These are phyloP conservation scores for Kingdonia uniflora DNA, from an alignment of 164 flowering plant species.

Conservation along the genomic window DNA sequence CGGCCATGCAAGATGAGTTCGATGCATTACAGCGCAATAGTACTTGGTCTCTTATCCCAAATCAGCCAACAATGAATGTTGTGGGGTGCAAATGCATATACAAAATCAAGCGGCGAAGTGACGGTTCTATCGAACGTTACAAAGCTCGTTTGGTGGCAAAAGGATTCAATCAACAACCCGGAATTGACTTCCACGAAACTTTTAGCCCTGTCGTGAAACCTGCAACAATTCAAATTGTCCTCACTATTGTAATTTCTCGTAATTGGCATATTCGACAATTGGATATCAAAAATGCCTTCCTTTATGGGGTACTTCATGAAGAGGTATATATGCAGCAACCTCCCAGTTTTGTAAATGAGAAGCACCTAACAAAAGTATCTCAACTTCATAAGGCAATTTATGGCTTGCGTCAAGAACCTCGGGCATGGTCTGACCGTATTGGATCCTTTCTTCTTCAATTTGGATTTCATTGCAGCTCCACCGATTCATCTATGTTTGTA, in stretches of 20 bases:
- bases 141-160: neutral
- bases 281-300: neutral
- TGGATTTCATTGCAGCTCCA: too few relatives aligned
- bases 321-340: neutral
- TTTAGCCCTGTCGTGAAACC: neutral
- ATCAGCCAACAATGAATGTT: neutral
- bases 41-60: neutral
- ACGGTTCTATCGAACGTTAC: neutral
- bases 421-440: neutral
- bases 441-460: too few relatives aligned
- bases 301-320: neutral
- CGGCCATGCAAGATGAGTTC: too few relatives aligned
- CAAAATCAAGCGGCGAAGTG: neutral
- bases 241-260: neutral
- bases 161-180: neutral
- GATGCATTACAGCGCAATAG: neutral
- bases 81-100: neutral
- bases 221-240: neutral
- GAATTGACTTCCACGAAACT: neutral
- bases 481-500: too few relatives aligned
- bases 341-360: neutral
- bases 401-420: neutral
- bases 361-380: neutral
- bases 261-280: neutral
- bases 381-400: neutral